Percentiles rank a stretch among this genome's conserved stretches.
Conservation (phyloP, 208 protist genomes). For the Acanthamoeba divionensis region DNA sequence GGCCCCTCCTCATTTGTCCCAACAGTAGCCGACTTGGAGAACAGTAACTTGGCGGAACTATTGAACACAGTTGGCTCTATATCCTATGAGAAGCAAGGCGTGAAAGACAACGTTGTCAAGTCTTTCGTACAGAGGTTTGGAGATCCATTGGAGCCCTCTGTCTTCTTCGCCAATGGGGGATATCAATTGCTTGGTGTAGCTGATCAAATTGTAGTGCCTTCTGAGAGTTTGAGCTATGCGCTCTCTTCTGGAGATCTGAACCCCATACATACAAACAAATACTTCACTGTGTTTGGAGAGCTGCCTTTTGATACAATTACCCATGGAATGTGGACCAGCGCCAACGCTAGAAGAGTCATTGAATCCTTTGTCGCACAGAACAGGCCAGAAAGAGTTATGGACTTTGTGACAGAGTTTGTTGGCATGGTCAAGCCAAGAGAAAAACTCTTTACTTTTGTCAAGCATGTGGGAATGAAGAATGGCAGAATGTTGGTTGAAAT, state of each 20-base stretch:
- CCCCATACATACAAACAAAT: slow-evolving; percentile 80
- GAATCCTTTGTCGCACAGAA: slow-evolving; percentile 73
- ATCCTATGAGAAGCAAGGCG: slow-evolving; percentile 35
- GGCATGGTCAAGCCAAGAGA: slow-evolving; percentile 81
- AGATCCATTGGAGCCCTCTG: slow-evolving; percentile 2
- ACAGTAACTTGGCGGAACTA: background rate
- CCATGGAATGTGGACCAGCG: slow-evolving; percentile 82
- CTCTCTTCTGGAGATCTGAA: slow-evolving; percentile 77
- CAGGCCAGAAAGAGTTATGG: slow-evolving; percentile 61
- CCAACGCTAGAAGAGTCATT: slow-evolving; percentile 66
- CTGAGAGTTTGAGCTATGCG: slow-evolving; percentile 66
- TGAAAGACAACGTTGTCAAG: slow-evolving; percentile 63
- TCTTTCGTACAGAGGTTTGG: slow-evolving; percentile 64
- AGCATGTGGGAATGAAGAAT: slow-evolving; percentile 78
- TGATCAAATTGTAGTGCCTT: background rate
- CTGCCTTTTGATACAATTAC: slow-evolving; percentile 79
- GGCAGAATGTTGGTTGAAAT: slow-evolving; percentile 57
- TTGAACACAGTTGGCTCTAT: slow-evolving; percentile 57
- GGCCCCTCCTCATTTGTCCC: slow-evolving; percentile 33
- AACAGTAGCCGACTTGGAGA: slow-evolving; percentile 12
- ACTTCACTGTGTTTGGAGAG: slow-evolving; percentile 71
- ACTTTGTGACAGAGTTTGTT: slow-evolving; percentile 73
- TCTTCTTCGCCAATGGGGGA: slow-evolving; percentile 49
- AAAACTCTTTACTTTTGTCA: slow-evolving; percentile 66
- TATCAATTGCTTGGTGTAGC: slow-evolving; percentile 37